Evolutionary conservation across 148 eudicot genomes (phyloP), one percentile per base, ranked within the genome.

Genomic region (Nepenthes mirabilis): DNA sequence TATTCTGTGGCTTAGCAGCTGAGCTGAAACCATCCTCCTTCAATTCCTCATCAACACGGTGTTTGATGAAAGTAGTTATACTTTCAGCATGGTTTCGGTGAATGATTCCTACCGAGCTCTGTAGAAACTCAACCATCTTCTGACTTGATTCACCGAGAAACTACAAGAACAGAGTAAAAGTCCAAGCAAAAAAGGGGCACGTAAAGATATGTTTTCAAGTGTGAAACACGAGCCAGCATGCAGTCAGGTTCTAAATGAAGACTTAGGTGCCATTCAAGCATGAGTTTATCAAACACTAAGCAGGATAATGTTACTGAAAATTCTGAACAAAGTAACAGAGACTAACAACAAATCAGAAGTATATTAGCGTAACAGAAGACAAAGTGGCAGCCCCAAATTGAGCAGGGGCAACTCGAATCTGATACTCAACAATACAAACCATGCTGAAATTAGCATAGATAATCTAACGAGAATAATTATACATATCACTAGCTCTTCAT

Each of bases 41-140:
- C 32, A 79, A 54, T 66, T 91, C 97, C 66, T 91, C 87, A 64
- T 91, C 95, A 52, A 91, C 97, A 59, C 82, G 81, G 67, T 87
- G 71, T 71, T 79, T 87, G 69, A 91, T 85, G 64, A 48, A 91
- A 33, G 80, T 81, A 12, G 97, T 91, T 58, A 91, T 91, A 77
- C 97, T 91, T 67, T 87, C 93, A 36, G 97, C 97, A 68, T 91
- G 97, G 61, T 87, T 87, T 66, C 62, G 83, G 75, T 91, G 95
- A 53, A 87, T 85, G 52, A 91, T 91, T 62, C 97, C 97, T 45
- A 91, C 97, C 23, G 91, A 85, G 62, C 86, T 77, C 60, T 70
- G 90, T 35, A 91, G 74, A 65, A 54, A 91, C 71, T 87, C 95
- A 61, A 91, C 95, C 97, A 91, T 91, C 70, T 80, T 85, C 74